Evolutionary conservation across 768 basidiomycete genomes (phyloP), one percentile per base, ranked within the genome.

Genomic region (Dioszegia hungarica): DNA sequence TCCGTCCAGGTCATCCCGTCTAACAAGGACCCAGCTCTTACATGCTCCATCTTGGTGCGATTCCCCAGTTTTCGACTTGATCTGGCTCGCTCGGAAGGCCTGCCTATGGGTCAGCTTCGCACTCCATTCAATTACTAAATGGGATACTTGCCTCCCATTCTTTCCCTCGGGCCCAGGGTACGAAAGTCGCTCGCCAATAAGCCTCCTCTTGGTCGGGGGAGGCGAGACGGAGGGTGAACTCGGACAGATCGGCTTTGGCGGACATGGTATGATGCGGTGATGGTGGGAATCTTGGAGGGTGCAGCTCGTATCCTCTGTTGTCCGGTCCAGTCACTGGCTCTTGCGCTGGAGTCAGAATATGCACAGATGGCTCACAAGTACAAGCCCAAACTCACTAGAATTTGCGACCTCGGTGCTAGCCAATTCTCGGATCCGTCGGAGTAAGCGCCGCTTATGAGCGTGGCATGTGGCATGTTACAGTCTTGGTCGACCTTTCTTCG

Each of bases 11-110:
- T 61, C 60, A 59, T 63, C 58, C 6, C 45, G 29, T 22, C 38
- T 54, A 4, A 71, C 69, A 1, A 71, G 50, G 2, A 61, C 69
- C 69, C 66, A 67, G 5, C 52, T 56, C 20, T 51, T 14, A 2
- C 46, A 10, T 5, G 14, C 43, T 3, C 45, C 50, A 41, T 59
- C 51, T 2, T 38, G 5, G 4, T 40, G 40, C 50, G 40, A 59
- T 2, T 24, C 25, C 19, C 47, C 55, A 27, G 11, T 34, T 28
- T 19, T 20, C 11, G 11, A 11, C 39, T 9, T n/a, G 14, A 19
- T 40, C 38, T 51, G 31, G 31, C 51, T 8, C 25, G 19, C 49
- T 17, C 17, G 3, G n/a, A 22, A 50, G 1, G 28, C 33, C 47
- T 50, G 20, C 17, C 5, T 12, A 17, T 11, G 9, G 8, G 5